Conservation (phyloP, 2,329 filamentous ascomycete species). For the Orbilia javanica region DNA sequence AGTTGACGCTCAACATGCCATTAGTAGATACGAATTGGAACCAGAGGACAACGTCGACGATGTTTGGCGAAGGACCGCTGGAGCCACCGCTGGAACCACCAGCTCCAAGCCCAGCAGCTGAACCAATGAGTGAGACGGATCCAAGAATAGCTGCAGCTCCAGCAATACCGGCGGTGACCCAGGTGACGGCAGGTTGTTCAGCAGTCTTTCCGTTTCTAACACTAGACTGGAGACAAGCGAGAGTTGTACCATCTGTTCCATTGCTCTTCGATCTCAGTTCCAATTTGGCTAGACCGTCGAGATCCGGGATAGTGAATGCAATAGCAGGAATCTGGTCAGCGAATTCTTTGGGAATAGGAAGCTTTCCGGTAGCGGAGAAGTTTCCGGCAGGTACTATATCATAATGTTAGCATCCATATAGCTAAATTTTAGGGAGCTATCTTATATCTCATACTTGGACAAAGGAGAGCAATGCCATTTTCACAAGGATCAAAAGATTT, state of each 20-base stretch:
- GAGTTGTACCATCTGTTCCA: conserved; percentile 68
- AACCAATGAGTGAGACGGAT: conserved; percentile 77
- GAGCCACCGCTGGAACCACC: conserved; percentile 70
- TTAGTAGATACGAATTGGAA: conserved; percentile 96
- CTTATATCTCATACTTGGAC: conserved; percentile 74
- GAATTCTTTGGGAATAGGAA: conserved; percentile 78
- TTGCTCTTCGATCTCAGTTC: conserved; percentile 73
- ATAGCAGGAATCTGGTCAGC: conserved; percentile 84
- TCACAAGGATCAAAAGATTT: conserved; percentile 88
- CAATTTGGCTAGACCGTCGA: conserved; percentile 85
- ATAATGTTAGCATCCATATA: conserved; percentile 51
- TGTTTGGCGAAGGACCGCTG: conserved; percentile 81
- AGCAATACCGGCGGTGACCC: conserved; percentile 84
- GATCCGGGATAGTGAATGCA: conserved; percentile 89
- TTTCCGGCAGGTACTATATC: conserved; percentile 76
- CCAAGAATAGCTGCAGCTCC: conserved; percentile 83
- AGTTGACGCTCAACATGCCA: conserved; percentile 92
- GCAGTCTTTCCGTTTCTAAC: conserved; percentile 90
- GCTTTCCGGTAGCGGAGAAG: conserved; percentile 79
- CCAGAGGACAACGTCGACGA: conserved; percentile 85
- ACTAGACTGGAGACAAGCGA: conserved; percentile 85
- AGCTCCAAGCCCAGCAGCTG: conserved; percentile 69
- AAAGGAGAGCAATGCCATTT: conserved; percentile 76
- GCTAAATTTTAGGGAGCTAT: background rate
- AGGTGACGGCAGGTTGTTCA: conserved; percentile 80